These are phyloP conservation scores for Vaccinium vitisidaea DNA, from an alignment of 148 eudicot genomes.

Conservation along the genomic window DNA sequence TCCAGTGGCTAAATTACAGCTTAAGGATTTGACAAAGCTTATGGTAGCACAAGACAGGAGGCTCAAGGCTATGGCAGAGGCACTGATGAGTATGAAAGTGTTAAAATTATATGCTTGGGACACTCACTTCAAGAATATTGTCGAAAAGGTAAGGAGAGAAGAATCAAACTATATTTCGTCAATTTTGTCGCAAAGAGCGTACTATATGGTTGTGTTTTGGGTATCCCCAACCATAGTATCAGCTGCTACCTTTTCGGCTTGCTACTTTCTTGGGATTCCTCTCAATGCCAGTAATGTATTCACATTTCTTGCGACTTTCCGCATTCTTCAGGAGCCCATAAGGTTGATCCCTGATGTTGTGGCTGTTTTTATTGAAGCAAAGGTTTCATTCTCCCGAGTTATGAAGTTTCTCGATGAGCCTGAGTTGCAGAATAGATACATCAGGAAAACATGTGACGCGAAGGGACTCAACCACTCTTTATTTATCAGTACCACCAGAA, in stretches of 20 bases:
- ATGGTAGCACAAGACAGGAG: slow-evolving; percentile 51
- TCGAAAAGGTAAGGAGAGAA: slow-evolving; percentile 35
- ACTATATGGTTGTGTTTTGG: slow-evolving; percentile 43
- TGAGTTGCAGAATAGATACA: slow-evolving; percentile 31
- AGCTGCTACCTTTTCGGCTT: slow-evolving; percentile 46
- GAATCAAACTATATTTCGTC: slow-evolving; percentile 36
- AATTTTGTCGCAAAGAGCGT: slow-evolving; percentile 34
- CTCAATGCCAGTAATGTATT: slow-evolving; percentile 45
- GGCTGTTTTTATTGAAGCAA: slow-evolving; percentile 44
- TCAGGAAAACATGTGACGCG: slow-evolving; percentile 1
- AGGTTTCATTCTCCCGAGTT: slow-evolving; percentile 46
- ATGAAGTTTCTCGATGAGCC: slow-evolving; percentile 44
- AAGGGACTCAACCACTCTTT: slow-evolving; percentile 19
- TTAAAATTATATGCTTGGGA: slow-evolving; percentile 70
- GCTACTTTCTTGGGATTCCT: slow-evolving; percentile 39
- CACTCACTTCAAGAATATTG: slow-evolving; percentile 34
- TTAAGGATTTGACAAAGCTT: slow-evolving; percentile 42
- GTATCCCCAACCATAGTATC: slow-evolving; percentile 42
- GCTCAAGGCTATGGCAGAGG: slow-evolving; percentile 43
- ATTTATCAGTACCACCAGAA: slow-evolving; percentile 19
- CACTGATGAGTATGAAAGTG: slow-evolving; percentile 53
- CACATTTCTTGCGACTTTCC: slow-evolving; percentile 52
- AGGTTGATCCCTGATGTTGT: slow-evolving; percentile 49
- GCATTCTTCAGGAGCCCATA: slow-evolving; percentile 62
- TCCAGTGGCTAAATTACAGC: slow-evolving; percentile 51